A percentile compares a stretch with the other conserved stretches of the same genome.
phyloP scores from a whole-genome alignment of 441 rosid species.

The Adansonia gregorii region DNA sequence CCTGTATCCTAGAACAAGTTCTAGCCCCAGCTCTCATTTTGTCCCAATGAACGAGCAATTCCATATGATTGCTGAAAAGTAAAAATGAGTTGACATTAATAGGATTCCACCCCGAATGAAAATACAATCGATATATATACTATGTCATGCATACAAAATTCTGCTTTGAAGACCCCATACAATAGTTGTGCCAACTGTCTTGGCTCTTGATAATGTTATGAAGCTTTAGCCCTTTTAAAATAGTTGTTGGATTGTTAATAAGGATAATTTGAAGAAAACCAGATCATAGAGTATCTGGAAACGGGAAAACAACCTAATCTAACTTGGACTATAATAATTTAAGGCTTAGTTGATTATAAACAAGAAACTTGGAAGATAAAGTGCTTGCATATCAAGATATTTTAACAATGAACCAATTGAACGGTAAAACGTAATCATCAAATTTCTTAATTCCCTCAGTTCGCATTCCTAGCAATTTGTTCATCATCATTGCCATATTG shows the following conservation, averaged over 20 bases:
- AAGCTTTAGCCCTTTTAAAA: neutral
- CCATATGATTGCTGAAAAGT: neutral
- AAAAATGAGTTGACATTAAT: neutral
- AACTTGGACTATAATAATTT: neutral
- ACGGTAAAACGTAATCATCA: neutral
- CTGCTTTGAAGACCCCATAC: neutral
- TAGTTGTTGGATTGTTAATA: neutral
- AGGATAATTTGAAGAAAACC: neutral
- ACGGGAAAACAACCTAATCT: neutral
- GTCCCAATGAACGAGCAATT: neutral
- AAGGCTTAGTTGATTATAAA: neutral
- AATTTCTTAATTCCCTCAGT: neutral
- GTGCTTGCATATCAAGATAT: neutral
- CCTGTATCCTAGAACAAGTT: neutral
- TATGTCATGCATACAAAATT: slow-evolving; percentile 1
- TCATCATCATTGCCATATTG: neutral
- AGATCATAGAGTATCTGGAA: neutral
- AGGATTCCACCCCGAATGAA: neutral
- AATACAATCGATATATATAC: neutral
- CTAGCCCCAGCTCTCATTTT: slow-evolving; percentile 4
- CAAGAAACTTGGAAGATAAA: neutral
- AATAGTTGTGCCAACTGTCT: neutral
- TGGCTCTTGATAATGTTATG: neutral
- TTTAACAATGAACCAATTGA: neutral
- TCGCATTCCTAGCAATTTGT: neutral